A percentile compares a stretch with the other conserved stretches of the same genome.
Conservation (phyloP, 768 basidiomycete genomes). For the Auricularia auricula-judae region DNA sequence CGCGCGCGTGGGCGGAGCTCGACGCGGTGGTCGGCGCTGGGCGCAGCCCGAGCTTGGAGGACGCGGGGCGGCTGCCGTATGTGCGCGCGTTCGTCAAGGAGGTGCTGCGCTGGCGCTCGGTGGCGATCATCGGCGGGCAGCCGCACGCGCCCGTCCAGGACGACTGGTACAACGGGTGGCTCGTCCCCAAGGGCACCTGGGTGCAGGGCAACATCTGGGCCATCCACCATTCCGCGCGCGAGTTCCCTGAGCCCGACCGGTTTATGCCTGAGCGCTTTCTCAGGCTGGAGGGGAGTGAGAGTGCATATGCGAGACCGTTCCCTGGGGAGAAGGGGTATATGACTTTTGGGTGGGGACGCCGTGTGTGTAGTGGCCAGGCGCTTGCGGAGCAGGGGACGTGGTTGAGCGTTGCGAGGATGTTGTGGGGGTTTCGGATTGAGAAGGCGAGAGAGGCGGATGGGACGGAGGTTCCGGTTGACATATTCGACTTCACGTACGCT, state of each 20-base stretch:
- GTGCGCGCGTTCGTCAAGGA: slow-evolving; percentile 48
- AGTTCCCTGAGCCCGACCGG: slow-evolving; percentile 37
- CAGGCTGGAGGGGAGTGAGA: too few species aligned
- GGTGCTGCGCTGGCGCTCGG: slow-evolving; percentile 42
- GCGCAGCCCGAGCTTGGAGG: slow-evolving; percentile 49
- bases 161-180: slow-evolving; percentile 26
- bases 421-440: too few species aligned
- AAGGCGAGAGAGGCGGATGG: too few species aligned
- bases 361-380: too few species aligned
- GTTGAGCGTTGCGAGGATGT: too few species aligned
- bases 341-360: too few species aligned
- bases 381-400: too few species aligned
- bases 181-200: slow-evolving; percentile 53
- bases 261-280: slow-evolving; percentile 50
- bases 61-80: slow-evolving; percentile 46
- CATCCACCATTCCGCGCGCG: slow-evolving; percentile 35
- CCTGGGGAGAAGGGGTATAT: too few species aligned
- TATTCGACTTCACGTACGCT: too few species aligned
- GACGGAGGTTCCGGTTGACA: too few species aligned
- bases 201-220: slow-evolving; percentile 24
- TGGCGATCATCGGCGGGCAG: slow-evolving; percentile 43
- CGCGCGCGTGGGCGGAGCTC: slow-evolving; percentile 53
- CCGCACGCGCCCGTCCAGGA: background rate
- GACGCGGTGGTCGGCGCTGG: slow-evolving; percentile 45
- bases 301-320: too few species aligned